Evolutionary conservation across 371 early-diverging fungal genomes (phyloP).

Genomic region (Rhizopus sp.): DNA sequence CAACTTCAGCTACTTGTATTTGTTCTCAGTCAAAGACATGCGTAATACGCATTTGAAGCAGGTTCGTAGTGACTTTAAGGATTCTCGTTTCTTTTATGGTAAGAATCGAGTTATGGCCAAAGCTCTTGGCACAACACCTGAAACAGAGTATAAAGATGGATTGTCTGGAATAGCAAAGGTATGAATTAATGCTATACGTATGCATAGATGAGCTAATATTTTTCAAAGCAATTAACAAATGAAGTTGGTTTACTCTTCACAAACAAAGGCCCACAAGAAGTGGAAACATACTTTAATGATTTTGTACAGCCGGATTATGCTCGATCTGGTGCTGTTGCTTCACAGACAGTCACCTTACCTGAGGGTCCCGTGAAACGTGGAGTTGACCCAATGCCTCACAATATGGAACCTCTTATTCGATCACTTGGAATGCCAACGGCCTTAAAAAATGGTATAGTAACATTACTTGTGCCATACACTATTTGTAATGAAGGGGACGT

Average conservation of each 20-base stretch:
- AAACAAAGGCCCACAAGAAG: slow-evolving; percentile 58
- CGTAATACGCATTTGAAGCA: slow-evolving; percentile 90
- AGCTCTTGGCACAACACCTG: slow-evolving; percentile 81
- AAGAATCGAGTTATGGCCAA: slow-evolving; percentile 93
- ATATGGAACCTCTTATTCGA: slow-evolving; percentile 94
- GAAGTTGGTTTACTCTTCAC: slow-evolving; percentile 93
- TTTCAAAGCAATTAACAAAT: slow-evolving; percentile 60
- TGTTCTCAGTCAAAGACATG: slow-evolving; percentile 90
- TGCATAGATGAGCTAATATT: neutral
- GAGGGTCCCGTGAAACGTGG: slow-evolving; percentile 84
- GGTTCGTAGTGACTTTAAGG: slow-evolving; percentile 72
- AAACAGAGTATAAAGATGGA: slow-evolving; percentile 74
- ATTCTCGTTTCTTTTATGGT: slow-evolving; percentile 85
- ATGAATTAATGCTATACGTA: neutral
- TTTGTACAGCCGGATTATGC: slow-evolving; percentile 77
- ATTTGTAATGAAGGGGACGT: slow-evolving; percentile 86
- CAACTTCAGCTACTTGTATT: slow-evolving; percentile 74
- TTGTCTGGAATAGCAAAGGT: slow-evolving; percentile 61
- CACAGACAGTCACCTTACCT: slow-evolving; percentile 72
- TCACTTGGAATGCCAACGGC: slow-evolving; percentile 89
- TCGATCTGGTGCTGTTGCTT: slow-evolving; percentile 76
- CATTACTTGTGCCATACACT: slow-evolving; percentile 71
- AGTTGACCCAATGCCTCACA: slow-evolving; percentile 85
- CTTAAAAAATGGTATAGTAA: slow-evolving; percentile 85
- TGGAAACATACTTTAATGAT: slow-evolving; percentile 63